Conservation (phyloP, 306 rosid genomes). For the Malus sieversii region DNA sequence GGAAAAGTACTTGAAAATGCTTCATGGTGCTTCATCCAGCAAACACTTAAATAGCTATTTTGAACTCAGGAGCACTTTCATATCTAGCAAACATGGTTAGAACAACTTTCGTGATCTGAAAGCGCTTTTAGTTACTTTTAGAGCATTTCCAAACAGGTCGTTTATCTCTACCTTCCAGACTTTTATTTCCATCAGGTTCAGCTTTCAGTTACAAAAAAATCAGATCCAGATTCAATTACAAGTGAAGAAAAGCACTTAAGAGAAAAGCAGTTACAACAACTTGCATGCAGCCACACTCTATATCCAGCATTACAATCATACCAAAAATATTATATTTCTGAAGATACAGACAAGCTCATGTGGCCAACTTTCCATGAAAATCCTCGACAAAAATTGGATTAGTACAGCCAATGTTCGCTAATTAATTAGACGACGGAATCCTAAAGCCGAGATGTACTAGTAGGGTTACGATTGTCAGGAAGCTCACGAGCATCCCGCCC, state of each 20-base stretch:
- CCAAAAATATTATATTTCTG: neutral
- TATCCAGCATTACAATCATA: neutral
- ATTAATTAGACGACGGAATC: constrained; percentile 33
- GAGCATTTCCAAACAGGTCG: too few relatives aligned
- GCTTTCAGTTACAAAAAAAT: too few relatives aligned
- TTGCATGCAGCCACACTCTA: neutral
- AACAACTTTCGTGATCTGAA: too few relatives aligned
- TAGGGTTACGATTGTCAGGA: constrained; percentile 51
- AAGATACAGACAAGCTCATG: neutral
- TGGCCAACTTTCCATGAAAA: neutral
- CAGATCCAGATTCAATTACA: neutral
- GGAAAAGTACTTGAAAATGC: too few relatives aligned
- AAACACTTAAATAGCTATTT: neutral
- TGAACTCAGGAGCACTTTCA: neutral
- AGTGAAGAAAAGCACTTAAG: neutral
- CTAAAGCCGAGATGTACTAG: constrained; percentile 37
- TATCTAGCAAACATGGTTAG: neutral
- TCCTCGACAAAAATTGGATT: constrained; percentile 6
- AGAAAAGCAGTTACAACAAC: neutral
- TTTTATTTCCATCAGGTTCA: neutral
- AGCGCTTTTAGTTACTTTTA: too few relatives aligned
- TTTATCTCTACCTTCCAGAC: neutral
- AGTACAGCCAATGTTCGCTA: constrained; percentile 11
- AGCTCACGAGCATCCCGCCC: constrained; percentile 70
- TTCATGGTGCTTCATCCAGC: too few relatives aligned